Evolutionary conservation across 139 green algal species (phyloP).

Genomic region (Dunaliella primolecta): DNA sequence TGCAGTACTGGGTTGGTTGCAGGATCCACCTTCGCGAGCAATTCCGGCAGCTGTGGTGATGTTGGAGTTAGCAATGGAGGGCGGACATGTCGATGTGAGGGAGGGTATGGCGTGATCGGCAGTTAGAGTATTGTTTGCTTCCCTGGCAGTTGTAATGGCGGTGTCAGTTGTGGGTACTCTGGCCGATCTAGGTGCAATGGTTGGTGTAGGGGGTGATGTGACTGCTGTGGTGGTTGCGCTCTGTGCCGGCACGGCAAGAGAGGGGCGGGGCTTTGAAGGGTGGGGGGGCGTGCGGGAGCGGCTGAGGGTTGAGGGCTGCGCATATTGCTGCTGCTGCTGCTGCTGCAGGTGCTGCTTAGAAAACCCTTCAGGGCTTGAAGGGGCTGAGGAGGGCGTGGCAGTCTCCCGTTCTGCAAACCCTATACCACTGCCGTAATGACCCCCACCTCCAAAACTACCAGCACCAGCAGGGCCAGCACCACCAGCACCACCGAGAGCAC

Average conservation of each 20-base stretch:
- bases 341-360: background rate
- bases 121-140: no score
- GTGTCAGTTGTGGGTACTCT: no score
- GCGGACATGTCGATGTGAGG: background rate
- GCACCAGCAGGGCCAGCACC: no score
- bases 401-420: background rate
- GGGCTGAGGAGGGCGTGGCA: background rate
- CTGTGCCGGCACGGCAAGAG: background rate
- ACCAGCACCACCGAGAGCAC: background rate
- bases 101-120: no score
- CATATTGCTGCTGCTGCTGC: background rate
- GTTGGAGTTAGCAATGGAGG: background rate
- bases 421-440: no score
- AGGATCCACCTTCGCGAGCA: no score
- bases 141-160: no score
- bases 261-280: background rate
- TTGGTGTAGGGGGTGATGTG: background rate
- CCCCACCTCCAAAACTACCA: no score
- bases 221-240: background rate
- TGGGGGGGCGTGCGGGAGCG: background rate
- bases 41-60: no score
- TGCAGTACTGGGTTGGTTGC: no score
- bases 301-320: no score
- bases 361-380: background rate
- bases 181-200: no score